Conservation (phyloP, 2,329 filamentous ascomycete genomes). For the Fusarium neocosmosporiellum region DNA sequence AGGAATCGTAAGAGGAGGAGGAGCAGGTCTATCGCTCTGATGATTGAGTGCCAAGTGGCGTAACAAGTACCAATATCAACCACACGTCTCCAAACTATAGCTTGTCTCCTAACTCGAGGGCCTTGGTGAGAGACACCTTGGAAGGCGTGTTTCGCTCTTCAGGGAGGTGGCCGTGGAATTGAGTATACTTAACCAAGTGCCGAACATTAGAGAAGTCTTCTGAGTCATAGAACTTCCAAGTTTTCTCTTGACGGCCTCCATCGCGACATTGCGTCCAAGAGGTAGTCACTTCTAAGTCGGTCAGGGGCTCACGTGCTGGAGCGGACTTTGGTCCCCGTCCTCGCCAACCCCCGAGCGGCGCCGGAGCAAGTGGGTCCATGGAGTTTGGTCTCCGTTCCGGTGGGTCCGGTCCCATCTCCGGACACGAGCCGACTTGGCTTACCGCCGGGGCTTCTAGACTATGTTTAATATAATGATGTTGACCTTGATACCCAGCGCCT, state of each 20-base stretch:
- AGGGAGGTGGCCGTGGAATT: background rate
- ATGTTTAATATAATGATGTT: background rate
- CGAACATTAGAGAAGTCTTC: background rate
- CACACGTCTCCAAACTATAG: no score
- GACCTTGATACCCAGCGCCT: background rate
- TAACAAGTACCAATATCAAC: no score
- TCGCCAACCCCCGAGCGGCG: background rate
- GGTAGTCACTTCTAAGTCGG: background rate
- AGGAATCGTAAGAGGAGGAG: no score
- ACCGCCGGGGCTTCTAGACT: background rate
- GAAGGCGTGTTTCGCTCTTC: background rate
- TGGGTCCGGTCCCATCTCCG: background rate
- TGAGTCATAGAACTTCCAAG: background rate
- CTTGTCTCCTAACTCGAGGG: no score
- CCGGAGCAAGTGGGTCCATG: background rate
- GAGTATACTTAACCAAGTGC: no score
- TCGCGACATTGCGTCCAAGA: no score
- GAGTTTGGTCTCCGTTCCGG: constrained; percentile 5
- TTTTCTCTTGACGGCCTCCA: no score
- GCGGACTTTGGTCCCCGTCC: constrained; percentile 7
- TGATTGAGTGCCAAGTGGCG: no score
- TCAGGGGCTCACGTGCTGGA: background rate
- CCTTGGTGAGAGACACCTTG: background rate
- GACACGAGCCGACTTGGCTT: background rate
- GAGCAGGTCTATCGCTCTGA: no score